Percentiles rank a stretch among this genome's conserved stretches.
Conservation (phyloP, 768 basidiomycete genomes). For the Mycena venus region DNA sequence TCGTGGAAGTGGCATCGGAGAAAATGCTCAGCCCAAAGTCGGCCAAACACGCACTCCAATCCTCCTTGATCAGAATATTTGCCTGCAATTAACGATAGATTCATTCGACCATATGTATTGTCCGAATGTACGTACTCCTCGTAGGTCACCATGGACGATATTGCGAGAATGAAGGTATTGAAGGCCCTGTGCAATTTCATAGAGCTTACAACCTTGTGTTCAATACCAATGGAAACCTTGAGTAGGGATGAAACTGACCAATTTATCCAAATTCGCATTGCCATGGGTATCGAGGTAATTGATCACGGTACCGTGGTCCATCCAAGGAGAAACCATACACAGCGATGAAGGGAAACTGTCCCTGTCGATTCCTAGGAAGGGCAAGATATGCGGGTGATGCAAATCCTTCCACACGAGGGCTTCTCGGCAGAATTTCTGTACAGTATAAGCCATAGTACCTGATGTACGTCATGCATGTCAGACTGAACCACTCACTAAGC, state of each 20-base stretch:
- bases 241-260: not conserved
- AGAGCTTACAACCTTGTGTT: constrained; percentile 19
- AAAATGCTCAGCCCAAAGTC: constrained; percentile 51
- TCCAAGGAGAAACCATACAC: constrained; percentile 49
- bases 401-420: constrained; percentile 45
- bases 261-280: constrained; percentile 33
- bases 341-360: constrained; percentile 38
- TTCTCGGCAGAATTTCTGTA: constrained; percentile 42
- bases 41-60: constrained; percentile 47
- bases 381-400: constrained; percentile 43
- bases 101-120: not conserved
- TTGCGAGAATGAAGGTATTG: constrained; percentile 37
- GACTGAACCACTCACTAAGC: not conserved
- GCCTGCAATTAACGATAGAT: constrained; percentile 23
- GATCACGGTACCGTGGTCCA: constrained; percentile 42
- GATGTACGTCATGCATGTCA: too few relatives aligned
- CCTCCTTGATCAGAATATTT: constrained; percentile 47
- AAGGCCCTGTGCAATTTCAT: constrained; percentile 37
- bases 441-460: too few relatives aligned
- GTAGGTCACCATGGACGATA: constrained; percentile 38
- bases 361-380: constrained; percentile 44
- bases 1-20: constrained; percentile 42
- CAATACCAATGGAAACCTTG: not conserved
- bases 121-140: constrained; percentile 25
- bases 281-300: constrained; percentile 38